Evolutionary conservation across 2,329 filamentous ascomycete genomes (phyloP).

Genomic region (Ceratocystis papillata): DNA sequence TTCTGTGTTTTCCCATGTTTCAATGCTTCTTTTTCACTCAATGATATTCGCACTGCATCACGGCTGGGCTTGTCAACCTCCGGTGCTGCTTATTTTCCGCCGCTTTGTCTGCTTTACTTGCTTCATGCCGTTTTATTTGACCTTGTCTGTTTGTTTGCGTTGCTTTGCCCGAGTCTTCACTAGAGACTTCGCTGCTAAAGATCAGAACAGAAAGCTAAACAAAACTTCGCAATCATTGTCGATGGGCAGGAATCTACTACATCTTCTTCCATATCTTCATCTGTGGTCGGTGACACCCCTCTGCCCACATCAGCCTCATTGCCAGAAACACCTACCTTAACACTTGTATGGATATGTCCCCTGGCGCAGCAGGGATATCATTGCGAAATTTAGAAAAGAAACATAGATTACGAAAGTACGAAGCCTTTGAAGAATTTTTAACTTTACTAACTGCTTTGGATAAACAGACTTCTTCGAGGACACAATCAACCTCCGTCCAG

Average conservation of each 20-base stretch:
- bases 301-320: neutral
- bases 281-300: constrained; percentile 18
- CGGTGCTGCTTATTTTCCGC: too few relatives aligned
- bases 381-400: neutral
- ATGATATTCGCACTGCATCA: constrained; percentile 5
- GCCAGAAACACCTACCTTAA: constrained; percentile 26
- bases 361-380: neutral
- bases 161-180: constrained; percentile 13
- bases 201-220: constrained; percentile 22
- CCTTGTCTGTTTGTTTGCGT: constrained; percentile 14
- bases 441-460: constrained; percentile 23
- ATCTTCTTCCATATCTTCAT: neutral
- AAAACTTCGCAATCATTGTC: constrained; percentile 3
- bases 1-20: constrained; percentile 3
- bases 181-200: constrained; percentile 7
- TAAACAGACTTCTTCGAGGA: constrained; percentile 28
- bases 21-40: neutral
- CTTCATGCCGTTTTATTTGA: neutral
- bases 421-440: neutral
- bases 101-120: neutral
- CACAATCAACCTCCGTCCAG: constrained; percentile 35
- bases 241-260: constrained; percentile 7
- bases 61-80: too few relatives aligned
- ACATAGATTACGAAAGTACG: neutral
- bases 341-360: constrained; percentile 14